Evolutionary conservation across 2,329 filamentous ascomycete genomes (phyloP).

Genomic region (Paecilomyces sp.): DNA sequence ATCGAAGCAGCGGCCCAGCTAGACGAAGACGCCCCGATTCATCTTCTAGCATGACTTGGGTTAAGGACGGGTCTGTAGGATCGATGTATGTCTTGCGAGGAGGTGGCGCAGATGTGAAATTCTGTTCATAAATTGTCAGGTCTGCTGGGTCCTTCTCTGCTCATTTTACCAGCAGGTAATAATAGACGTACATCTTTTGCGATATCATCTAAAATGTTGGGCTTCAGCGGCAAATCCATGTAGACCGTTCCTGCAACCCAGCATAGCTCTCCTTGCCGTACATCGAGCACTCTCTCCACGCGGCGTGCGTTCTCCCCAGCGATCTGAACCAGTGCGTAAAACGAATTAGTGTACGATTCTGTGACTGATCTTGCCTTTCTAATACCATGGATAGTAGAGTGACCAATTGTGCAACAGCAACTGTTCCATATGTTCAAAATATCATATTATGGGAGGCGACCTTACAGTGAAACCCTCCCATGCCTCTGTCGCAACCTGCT

Average conservation of each 20-base stretch:
- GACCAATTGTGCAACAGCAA: background rate
- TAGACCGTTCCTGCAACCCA: constrained; percentile 94
- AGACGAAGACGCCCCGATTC: constrained; percentile 84
- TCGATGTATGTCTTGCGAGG: constrained; percentile 70
- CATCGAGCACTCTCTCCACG: constrained; percentile 87
- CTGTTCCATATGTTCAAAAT: background rate
- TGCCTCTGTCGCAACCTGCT: constrained; percentile 62
- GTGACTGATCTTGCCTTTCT: background rate
- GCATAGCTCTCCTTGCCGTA: constrained; percentile 89
- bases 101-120: constrained; percentile 81
- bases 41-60: constrained; percentile 82
- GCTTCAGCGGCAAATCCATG: constrained; percentile 95
- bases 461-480: constrained; percentile 66
- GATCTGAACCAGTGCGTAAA: constrained; percentile 41
- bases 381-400: background rate
- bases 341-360: background rate
- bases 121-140: constrained; percentile 42
- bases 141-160: background rate
- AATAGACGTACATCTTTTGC: constrained; percentile 67
- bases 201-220: constrained; percentile 91
- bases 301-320: constrained; percentile 66
- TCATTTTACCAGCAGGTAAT: background rate
- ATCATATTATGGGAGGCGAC: background rate
- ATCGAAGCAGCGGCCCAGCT: constrained; percentile 61
- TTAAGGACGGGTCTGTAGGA: constrained; percentile 31